These are phyloP conservation scores for Paraphoma chrysanthemicola DNA, from an alignment of 2,329 filamentous ascomycete species.

Conservation along the genomic window DNA sequence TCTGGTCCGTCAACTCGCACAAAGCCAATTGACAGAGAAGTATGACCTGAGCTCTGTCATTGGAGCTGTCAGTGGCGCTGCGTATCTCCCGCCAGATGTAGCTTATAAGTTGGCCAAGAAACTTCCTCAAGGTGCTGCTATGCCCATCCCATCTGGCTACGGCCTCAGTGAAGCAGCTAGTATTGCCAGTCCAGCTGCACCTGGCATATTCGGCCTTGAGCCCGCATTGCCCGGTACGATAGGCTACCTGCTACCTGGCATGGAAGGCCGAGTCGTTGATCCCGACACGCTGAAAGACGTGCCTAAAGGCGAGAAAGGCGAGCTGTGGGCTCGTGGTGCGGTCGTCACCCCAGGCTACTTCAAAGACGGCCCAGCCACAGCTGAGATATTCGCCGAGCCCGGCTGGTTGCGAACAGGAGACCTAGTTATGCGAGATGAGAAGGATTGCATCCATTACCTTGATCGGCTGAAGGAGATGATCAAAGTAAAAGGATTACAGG, in stretches of 20 bases:
- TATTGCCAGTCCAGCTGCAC: conserved; percentile 30
- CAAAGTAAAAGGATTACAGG: conserved; percentile 58
- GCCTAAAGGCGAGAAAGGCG: conserved; percentile 29
- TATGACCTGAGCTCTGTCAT: conserved; percentile 36
- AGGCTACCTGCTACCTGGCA: conserved; percentile 38
- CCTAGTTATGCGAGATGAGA: conserved; percentile 33
- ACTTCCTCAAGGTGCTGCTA: conserved; percentile 29
- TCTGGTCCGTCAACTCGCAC: conserved; percentile 36
- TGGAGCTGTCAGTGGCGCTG: conserved; percentile 30
- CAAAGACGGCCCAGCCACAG: conserved; percentile 34
- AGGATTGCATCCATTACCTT: conserved; percentile 36
- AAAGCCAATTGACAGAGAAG: conserved; percentile 32
- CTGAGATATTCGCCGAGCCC: conserved; percentile 34
- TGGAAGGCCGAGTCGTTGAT: conserved; percentile 37
- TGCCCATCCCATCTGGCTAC: conserved; percentile 35
- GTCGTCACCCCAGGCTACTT: conserved; percentile 42
- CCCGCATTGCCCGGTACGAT: conserved; percentile 30
- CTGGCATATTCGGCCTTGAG: conserved; percentile 35
- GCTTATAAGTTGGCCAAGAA: conserved; percentile 36
- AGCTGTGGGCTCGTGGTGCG: conserved; percentile 35
- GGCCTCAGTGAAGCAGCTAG: conserved; percentile 38
- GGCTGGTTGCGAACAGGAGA: conserved; percentile 40
- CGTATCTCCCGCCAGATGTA: conserved; percentile 38
- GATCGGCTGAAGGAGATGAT: conserved; percentile 54
- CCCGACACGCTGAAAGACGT: conserved; percentile 34